Evolutionary conservation across 2,329 filamentous ascomycete species (phyloP), one percentile per base, ranked within the genome.

Genomic region (Colletotrichum theobromicola): DNA sequence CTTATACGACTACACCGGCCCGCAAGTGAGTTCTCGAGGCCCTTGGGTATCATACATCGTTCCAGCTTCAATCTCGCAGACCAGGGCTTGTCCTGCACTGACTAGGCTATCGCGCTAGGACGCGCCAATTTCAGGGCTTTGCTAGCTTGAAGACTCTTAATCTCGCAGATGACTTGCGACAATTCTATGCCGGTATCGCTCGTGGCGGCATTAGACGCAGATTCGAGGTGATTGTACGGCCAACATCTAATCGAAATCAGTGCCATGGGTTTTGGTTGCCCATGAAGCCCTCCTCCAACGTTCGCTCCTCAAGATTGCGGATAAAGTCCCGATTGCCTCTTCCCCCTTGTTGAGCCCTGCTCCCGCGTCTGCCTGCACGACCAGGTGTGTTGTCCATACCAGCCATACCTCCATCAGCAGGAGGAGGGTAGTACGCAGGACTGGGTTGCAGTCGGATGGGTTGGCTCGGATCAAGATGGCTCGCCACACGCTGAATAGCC

Each of bases 371-470:
- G 55, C 94, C 91, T 34, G 93, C 84, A 86, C 90, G 83, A 70
- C 86, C 83, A 61, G 88, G 81, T 28, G 91, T 87, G 73, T 90
- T 90, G 63, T 92, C 90, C 75, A 94, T 91, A 10, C 88, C 85
- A 24, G 91, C 89, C 79, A 95, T 92, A 12, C 95, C 94, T 10
- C 73, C 70, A 77, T 98, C 96, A 8, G 94, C 92, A 3, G 96
- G 94, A 24, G 97, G 97, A 13, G 97, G 97, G 79, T 98, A 99
- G 84, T 99, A 99, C 2, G 97, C 97, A 7, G 97, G 97, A 79
- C 95, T 98, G 4, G 97, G 97, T 82, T 99, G 97, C 71, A 98
- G 85, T 64, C 97, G 92, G 80, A 99, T 98, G 0, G 97, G 97
- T 75, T 96, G 94, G 79, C 92, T 98, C 2, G 97, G 97, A 81